Evolutionary conservation across 768 basidiomycete genomes (phyloP).

Genomic region (Mycena kentingensis): DNA sequence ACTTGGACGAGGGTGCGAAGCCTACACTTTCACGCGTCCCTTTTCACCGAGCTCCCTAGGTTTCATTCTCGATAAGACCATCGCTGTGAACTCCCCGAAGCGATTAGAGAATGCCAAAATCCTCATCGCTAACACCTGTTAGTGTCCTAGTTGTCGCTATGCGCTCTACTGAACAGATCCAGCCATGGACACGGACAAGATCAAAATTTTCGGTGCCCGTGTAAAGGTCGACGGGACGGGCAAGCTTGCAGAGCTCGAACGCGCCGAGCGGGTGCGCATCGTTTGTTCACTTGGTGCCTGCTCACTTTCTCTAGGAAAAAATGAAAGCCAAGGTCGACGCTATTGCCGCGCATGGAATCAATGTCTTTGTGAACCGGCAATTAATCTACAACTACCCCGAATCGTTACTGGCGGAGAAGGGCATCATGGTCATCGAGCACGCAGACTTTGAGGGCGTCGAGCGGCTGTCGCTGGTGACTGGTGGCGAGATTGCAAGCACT

Average conservation of each 20-base stretch:
- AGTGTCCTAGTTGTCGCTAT: slow-evolving; percentile 30
- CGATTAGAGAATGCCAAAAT: slow-evolving; percentile 94
- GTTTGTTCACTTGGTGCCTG: neutral
- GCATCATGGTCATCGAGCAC: slow-evolving; percentile 96
- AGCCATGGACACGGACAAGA: slow-evolving; percentile 99
- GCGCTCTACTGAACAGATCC: slow-evolving; percentile 4
- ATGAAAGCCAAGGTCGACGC: slow-evolving; percentile 98
- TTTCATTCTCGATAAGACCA: slow-evolving; percentile 96
- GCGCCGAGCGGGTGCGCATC: slow-evolving; percentile 78
- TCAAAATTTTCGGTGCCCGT: slow-evolving; percentile 97
- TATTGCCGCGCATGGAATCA: slow-evolving; percentile 94
- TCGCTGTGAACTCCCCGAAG: slow-evolving; percentile 93
- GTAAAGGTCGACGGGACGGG: slow-evolving; percentile 95
- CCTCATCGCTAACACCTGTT: slow-evolving; percentile 97
- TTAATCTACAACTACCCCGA: slow-evolving; percentile 99
- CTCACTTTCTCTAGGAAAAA: slow-evolving; percentile 72
- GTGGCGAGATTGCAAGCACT: slow-evolving; percentile 95
- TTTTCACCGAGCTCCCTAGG: slow-evolving; percentile 46
- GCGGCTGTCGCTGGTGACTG: slow-evolving; percentile 91
- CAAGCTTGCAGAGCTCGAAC: slow-evolving; percentile 96
- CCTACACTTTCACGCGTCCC: neutral
- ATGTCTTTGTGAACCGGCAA: slow-evolving; percentile 96
- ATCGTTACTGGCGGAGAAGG: slow-evolving; percentile 89
- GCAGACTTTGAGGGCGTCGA: slow-evolving; percentile 99
- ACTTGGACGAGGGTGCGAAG: slow-evolving; percentile 86